These are phyloP conservation scores for Peronospora belbahrii DNA, from an alignment of 352 stramenopile genomes.

Conservation along the genomic window DNA sequence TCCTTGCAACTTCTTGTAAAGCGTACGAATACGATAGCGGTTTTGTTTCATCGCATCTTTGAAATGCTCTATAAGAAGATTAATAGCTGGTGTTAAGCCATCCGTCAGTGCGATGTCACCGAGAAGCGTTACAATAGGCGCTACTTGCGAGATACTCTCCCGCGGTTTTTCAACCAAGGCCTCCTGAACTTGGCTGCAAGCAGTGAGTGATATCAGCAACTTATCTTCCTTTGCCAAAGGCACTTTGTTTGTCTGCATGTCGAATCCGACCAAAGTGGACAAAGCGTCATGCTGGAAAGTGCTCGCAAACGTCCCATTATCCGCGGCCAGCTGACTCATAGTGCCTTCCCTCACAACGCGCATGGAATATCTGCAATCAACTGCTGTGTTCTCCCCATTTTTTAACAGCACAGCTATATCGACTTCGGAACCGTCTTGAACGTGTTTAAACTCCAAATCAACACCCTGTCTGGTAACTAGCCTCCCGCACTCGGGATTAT, in stretches of 20 bases:
- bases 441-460: neutral
- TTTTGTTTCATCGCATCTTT: slow-evolving; percentile 72
- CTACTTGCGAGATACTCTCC: slow-evolving; percentile 1
- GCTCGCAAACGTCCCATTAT: slow-evolving; percentile 33
- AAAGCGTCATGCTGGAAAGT: slow-evolving; percentile 54
- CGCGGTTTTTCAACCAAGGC: neutral
- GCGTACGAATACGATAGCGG: slow-evolving; percentile 40
- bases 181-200: slow-evolving; percentile 17
- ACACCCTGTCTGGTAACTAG: neutral
- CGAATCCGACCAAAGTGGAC: slow-evolving; percentile 38
- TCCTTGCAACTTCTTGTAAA: slow-evolving; percentile 43
- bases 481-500: slow-evolving; percentile 11
- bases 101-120: slow-evolving; percentile 20
- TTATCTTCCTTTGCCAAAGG: slow-evolving; percentile 25
- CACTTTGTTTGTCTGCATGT: slow-evolving; percentile 41
- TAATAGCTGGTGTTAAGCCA: slow-evolving; percentile 68
- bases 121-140: neutral
- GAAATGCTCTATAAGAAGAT: slow-evolving; percentile 68
- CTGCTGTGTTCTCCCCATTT: slow-evolving; percentile 20
- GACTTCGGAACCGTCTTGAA: slow-evolving; percentile 13
- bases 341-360: slow-evolving; percentile 17
- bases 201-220: slow-evolving; percentile 53
- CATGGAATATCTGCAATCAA: slow-evolving; percentile 39
- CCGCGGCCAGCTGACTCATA: slow-evolving; percentile 16
- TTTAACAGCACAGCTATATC: slow-evolving; percentile 36